Base-by-base conservation (phyloP, 202 grass and related monocot genomes). In the Brachypodium distachyon region DNA sequence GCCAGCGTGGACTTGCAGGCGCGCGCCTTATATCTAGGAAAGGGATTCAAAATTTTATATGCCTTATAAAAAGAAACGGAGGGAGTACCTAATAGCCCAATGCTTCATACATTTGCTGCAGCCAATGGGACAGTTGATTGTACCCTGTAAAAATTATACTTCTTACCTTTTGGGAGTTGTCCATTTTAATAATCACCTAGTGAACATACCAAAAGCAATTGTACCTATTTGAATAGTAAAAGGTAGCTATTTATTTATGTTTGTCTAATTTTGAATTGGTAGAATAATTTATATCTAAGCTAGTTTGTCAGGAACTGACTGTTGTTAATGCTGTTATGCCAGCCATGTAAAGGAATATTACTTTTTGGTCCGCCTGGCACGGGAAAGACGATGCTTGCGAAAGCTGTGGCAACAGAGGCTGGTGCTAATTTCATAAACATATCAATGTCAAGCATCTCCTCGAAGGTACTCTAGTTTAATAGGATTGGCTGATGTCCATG, bases 351-450 rank as follows among this genome's bases (percentile, higher is more conserved):
- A 78, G 93, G 93, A 52, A 97, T 97, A 87, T 79, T 97, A 64
- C 93, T 97, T 57, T 97, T 97, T 87, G 93, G 93, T 67, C 93
- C 93, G 8, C 93, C 93, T 80, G 93, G 93, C 49, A 97, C 88
- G 11, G 93, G 93, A 37, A 97, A 97, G 73, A 97, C 93, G 2
- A 97, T 97, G 93, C 93, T 97, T 83, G 90, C 93, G 32, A 97
- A 97, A 74, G 88, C 93, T 80, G 93, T 97, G 65, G 93, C 90
- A 65, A 97, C 93, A 43, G 93, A 97, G 69, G 93, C 93, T 74
- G 93, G 93, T 80, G 93, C 93, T 34, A 97, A 97, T 70, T 97
- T 97, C 80, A 97, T 97, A 82, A 97, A 97, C 76, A 97, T 97
- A 87, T 97, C 93, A 40, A 97, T 97, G 93, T 97, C 93, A 5